Conservation (phyloP, 257 asterid genomes). For the Verbascum thapsus region DNA sequence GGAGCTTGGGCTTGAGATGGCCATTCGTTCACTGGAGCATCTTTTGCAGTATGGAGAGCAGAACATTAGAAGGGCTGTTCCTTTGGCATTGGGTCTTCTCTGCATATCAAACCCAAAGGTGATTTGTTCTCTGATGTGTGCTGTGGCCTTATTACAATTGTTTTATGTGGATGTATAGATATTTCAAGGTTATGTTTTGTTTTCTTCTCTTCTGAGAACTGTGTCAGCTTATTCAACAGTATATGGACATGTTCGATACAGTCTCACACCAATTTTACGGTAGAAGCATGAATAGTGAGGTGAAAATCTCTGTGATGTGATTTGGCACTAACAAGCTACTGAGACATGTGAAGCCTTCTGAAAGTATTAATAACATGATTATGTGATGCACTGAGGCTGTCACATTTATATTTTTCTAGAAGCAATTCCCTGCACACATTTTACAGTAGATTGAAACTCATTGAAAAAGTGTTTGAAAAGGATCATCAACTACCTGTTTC, state of each 20-base stretch:
- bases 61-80: conserved; percentile 87
- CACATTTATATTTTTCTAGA: neutral
- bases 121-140: conserved; percentile 1
- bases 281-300: neutral
- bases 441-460: neutral
- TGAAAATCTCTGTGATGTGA: neutral
- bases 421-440: conserved; percentile 4
- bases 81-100: conserved; percentile 92
- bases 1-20: conserved; percentile 95
- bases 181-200: neutral
- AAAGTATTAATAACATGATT: neutral
- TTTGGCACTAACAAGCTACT: neutral
- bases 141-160: neutral
- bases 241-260: neutral
- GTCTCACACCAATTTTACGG: neutral
- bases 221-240: conserved; percentile 17
- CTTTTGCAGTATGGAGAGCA: conserved; percentile 94
- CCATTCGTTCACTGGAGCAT: conserved; percentile 93
- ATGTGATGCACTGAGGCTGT: neutral
- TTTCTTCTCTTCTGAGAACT: conserved; percentile 5
- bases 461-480: neutral
- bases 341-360: neutral
- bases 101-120: conserved; percentile 97
- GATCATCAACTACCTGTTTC: neutral
- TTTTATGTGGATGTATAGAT: neutral